A percentile compares a stretch with the other conserved stretches of the same genome.
Evolutionary conservation across 495 filamentous ascomycete genomes (phyloP).

Genomic region (Venustampulla echinocandica): DNA sequence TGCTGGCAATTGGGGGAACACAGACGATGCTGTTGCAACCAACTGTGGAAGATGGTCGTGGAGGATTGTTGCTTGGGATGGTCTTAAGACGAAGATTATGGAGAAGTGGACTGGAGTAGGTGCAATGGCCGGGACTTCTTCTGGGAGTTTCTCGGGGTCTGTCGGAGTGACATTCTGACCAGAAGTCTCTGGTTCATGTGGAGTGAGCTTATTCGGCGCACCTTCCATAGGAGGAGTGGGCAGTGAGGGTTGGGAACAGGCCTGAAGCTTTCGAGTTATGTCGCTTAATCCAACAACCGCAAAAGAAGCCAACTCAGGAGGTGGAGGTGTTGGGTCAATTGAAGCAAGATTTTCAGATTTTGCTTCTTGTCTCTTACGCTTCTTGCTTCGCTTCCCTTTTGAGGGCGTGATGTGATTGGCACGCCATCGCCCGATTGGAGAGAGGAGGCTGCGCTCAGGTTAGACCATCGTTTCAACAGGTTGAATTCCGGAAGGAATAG

Average conservation of each 20-base stretch:
- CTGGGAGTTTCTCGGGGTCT: slow-evolving; percentile 3
- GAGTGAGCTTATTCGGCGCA: neutral
- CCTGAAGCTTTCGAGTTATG: slow-evolving; percentile 46
- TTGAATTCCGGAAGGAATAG: neutral
- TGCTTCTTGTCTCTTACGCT: slow-evolving; percentile 26
- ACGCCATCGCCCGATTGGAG: slow-evolving; percentile 47
- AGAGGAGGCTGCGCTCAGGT: slow-evolving; percentile 37
- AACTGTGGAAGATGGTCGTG: slow-evolving; percentile 54
- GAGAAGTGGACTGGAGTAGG: slow-evolving; percentile 24
- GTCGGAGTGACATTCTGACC: neutral
- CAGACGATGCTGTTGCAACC: slow-evolving; percentile 40
- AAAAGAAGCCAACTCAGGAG: slow-evolving; percentile 39
- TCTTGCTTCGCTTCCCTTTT: slow-evolving; percentile 41
- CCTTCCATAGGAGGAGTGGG: neutral
- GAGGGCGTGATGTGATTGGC: slow-evolving; percentile 36
- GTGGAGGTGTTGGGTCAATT: slow-evolving; percentile 24
- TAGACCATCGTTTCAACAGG: too few relatives aligned
- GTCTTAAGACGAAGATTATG: slow-evolving; percentile 45
- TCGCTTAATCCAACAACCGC: slow-evolving; percentile 51
- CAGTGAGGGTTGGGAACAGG: too few relatives aligned
- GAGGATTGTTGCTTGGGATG: slow-evolving; percentile 39
- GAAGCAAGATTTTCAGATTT: slow-evolving; percentile 7
- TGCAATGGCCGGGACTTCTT: neutral
- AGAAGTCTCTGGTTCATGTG: neutral
- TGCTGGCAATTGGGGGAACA: slow-evolving; percentile 26